phyloP scores from a whole-genome alignment of 345 rosid species.

The Aquilaria malaccensis region DNA sequence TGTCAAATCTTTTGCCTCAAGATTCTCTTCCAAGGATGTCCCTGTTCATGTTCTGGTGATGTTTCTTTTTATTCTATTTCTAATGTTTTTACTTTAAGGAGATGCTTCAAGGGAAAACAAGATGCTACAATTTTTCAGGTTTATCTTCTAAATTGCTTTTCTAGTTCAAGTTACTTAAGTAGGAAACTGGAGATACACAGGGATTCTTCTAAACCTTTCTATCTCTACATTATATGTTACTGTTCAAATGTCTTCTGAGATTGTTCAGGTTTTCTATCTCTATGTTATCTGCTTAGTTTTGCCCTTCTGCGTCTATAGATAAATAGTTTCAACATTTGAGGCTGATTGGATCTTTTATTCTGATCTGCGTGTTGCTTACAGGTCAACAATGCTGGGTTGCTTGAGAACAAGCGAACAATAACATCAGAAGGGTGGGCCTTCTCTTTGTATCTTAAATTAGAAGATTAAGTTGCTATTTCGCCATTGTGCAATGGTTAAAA shows the following conservation, averaged over 20 bases:
- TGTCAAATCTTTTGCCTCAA: slow-evolving; percentile 71
- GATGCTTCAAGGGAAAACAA: no score
- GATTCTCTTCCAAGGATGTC: slow-evolving; percentile 59
- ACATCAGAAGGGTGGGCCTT: slow-evolving; percentile 68
- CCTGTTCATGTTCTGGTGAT: slow-evolving; percentile 81
- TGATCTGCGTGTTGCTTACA: slow-evolving; percentile 18
- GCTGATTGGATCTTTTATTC: neutral
- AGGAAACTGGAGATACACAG: no score
- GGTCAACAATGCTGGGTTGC: slow-evolving; percentile 88
- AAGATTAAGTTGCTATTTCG: neutral
- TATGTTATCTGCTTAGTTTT: no score
- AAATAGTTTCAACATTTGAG: neutral
- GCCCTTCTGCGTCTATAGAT: no score
- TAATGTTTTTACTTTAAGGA: neutral
- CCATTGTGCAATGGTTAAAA: no score
- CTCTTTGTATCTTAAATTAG: neutral
- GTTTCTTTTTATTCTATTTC: slow-evolving; percentile 1
- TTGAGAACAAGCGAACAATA: slow-evolving; percentile 47
- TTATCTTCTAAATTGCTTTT: no score
- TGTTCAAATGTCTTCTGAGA: neutral
- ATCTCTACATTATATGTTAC: neutral
- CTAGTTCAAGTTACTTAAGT: no score
- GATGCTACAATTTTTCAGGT: no score
- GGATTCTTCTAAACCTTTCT: no score
- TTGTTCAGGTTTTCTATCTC: neutral